These are phyloP conservation scores for Penicillium flavigenum DNA, from an alignment of 495 filamentous ascomycete genomes.

Conservation along the genomic window DNA sequence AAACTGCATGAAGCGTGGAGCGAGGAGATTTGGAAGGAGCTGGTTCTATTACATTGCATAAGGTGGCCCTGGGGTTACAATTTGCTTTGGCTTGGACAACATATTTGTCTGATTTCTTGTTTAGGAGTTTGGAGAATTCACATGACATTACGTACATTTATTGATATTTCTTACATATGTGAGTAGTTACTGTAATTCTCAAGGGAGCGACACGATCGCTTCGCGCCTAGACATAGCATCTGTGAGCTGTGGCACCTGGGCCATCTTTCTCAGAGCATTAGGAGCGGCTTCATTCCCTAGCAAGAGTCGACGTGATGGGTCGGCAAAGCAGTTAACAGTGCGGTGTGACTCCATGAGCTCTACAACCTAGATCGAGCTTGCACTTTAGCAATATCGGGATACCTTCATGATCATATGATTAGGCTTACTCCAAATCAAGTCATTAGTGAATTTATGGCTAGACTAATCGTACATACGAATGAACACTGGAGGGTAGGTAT, in stretches of 20 bases:
- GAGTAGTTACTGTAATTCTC: not conserved
- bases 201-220: not conserved
- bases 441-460: no score
- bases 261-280: not conserved
- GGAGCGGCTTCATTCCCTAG: no score
- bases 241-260: no score
- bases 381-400: not conserved
- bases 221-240: no score
- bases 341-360: not conserved
- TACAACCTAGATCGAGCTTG: not conserved
- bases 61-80: not conserved
- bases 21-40: not conserved
- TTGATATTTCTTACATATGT: not conserved
- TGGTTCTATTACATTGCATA: constrained; percentile 2
- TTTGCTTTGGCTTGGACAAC: not conserved
- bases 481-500: not conserved
- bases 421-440: no score
- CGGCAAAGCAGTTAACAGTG: not conserved
- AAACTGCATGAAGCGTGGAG: constrained; percentile 7
- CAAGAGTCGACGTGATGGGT: no score
- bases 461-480: not conserved
- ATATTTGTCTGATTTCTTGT: not conserved
- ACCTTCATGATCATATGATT: not conserved
- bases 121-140: not conserved
- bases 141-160: not conserved